Evolutionary conservation across 257 asterid species (phyloP).

Genomic region (Rhazya stricta): DNA sequence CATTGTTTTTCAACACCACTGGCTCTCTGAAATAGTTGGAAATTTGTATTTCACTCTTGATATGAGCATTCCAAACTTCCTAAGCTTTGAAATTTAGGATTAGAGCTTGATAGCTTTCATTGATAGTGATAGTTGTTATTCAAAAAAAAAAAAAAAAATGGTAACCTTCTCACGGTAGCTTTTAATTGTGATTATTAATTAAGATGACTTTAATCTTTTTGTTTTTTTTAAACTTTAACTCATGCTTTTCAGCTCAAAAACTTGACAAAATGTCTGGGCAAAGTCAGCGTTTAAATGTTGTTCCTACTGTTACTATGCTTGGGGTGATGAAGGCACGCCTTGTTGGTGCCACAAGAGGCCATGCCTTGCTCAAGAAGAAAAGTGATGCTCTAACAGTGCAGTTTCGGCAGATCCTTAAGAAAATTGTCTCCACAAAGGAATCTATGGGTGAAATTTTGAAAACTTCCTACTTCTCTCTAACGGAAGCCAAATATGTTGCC

Average conservation of each 20-base stretch:
- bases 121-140: neutral
- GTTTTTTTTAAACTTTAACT: neutral
- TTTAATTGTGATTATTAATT: neutral
- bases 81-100: neutral
- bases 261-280: constrained; percentile 41
- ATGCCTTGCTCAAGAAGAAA: constrained; percentile 48
- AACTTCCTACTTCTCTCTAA: constrained; percentile 34
- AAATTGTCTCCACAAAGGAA: constrained; percentile 41
- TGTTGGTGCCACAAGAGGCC: constrained; percentile 50
- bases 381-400: constrained; percentile 50
- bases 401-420: constrained; percentile 43
- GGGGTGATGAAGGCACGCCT: constrained; percentile 47
- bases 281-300: constrained; percentile 39
- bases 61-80: neutral
- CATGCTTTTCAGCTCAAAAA: constrained; percentile 13
- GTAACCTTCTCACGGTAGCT: neutral
- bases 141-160: too few relatives aligned
- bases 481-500: constrained; percentile 44
- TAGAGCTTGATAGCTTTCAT: neutral
- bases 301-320: constrained; percentile 49
- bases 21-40: neutral
- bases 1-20: neutral
- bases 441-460: constrained; percentile 47
- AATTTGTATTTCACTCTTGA: neutral
- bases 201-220: neutral